phyloP scores from a whole-genome alignment of 345 rosid species.

The Euphorbia tirucalli region DNA sequence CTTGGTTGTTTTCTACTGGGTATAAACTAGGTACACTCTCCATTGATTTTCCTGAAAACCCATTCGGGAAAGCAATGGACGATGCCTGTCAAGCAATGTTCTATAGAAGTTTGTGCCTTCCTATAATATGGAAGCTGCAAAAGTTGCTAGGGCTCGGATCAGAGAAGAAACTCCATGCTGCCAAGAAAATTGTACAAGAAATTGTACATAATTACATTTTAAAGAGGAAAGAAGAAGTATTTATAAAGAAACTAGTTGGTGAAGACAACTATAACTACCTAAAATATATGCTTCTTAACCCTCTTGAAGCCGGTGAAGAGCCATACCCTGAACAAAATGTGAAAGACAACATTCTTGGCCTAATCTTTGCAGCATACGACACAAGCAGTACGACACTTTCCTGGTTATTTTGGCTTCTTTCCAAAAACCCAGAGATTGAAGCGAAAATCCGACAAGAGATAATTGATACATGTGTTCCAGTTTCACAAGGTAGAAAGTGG shows the following conservation, averaged over 20 bases:
- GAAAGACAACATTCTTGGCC: slow-evolving; percentile 35
- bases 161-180: slow-evolving; percentile 2
- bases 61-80: neutral
- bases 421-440: slow-evolving; percentile 25
- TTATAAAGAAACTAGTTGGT: neutral
- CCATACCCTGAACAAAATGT: slow-evolving; percentile 17
- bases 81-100: neutral
- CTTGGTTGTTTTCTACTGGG: neutral
- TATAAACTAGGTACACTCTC: neutral
- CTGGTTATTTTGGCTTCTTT: slow-evolving; percentile 52
- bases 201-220: slow-evolving; percentile 27
- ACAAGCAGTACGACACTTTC: slow-evolving; percentile 43
- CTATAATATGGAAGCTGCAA: neutral
- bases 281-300: slow-evolving; percentile 28
- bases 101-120: neutral
- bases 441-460: slow-evolving; percentile 38
- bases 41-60: neutral
- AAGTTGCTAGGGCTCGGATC: neutral
- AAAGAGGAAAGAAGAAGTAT: slow-evolving; percentile 28
- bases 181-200: neutral
- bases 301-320: slow-evolving; percentile 2
- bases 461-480: slow-evolving; percentile 20
- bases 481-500: slow-evolving; percentile 7
- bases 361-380: slow-evolving; percentile 46
- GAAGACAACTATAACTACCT: slow-evolving; percentile 14